These are phyloP conservation scores for Ogataea hybrid DNA, from an alignment of 1,139 yeast species.

Conservation along the genomic window DNA sequence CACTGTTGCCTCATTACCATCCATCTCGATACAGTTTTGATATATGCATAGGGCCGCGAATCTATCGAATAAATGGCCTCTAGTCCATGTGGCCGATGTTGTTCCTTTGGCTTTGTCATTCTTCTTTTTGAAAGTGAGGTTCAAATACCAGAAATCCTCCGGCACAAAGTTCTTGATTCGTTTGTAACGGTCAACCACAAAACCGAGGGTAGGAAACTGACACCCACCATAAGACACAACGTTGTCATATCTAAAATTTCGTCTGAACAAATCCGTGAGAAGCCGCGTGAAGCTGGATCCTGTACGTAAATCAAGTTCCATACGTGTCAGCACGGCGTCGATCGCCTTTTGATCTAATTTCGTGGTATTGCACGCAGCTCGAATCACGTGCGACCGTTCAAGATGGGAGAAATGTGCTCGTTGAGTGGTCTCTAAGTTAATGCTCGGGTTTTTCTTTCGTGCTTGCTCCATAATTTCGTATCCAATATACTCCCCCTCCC, in stretches of 20 bases:
- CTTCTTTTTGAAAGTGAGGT: slow-evolving; percentile 47
- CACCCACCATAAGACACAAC: slow-evolving; percentile 86
- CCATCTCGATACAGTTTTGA: slow-evolving; percentile 55
- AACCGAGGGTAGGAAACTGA: slow-evolving; percentile 96
- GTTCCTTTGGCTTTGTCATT: slow-evolving; percentile 28
- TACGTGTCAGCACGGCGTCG: slow-evolving; percentile 81
- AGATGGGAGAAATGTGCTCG: slow-evolving; percentile 88
- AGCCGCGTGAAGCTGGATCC: slow-evolving; percentile 90
- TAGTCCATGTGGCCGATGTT: slow-evolving; percentile 60
- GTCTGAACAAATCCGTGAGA: slow-evolving; percentile 51
- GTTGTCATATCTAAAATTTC: slow-evolving; percentile 28
- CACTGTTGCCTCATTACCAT: slow-evolving; percentile 47
- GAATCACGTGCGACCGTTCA: slow-evolving; percentile 67
- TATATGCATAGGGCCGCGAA: slow-evolving; percentile 59
- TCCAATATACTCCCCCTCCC: slow-evolving; percentile 97
- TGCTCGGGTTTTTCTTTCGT: slow-evolving; percentile 45
- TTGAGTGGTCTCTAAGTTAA: slow-evolving; percentile 48
- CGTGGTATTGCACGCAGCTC: slow-evolving; percentile 72
- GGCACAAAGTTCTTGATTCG: slow-evolving; percentile 68
- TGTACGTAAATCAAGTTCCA: slow-evolving; percentile 83
- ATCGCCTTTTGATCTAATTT: slow-evolving; percentile 67
- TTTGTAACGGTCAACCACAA: slow-evolving; percentile 90
- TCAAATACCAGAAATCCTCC: slow-evolving; percentile 80
- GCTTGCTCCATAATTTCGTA: slow-evolving; percentile 79
- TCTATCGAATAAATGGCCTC: slow-evolving; percentile 72